Base-by-base conservation (phyloP, 257 asterid species). In the Voacanga thouarsii region DNA sequence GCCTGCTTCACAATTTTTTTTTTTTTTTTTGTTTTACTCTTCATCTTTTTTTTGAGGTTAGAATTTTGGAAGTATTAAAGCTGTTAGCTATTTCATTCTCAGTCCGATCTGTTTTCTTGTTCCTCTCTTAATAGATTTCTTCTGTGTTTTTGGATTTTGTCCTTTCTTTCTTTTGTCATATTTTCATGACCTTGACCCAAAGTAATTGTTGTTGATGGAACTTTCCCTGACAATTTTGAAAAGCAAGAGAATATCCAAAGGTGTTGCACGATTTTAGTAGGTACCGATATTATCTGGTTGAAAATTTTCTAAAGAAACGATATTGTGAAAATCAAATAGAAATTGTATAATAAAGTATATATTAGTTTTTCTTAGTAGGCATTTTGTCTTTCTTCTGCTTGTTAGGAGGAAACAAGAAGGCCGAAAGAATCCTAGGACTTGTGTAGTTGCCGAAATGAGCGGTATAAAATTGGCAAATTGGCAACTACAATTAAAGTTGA, bases 21-120 rank as follows among this genome's bases (percentile, higher is more conserved):
- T 45, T 78, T 30, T 74, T 30, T 61, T 71, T 49, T 76, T 61
- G 75, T n/a, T n/a, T n/a, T n/a, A n/a, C n/a, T n/a, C n/a, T n/a
- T n/a, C n/a, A n/a, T n/a, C n/a, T n/a, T 77, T 61, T 84, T 71
- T 49, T 76, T 61, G 75, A 65, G 79, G 72, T 65, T 78, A 85
- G 85, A 76, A 77, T 82, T 82, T 77, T 77, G 49, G 81, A 47
- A 74, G 88, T 81, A 82, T 82, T 77, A 63, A 83, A 64, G 71
- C 51, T 82, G 85, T 85, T 87, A 85, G 83, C 59, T 82, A 43
- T 82, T 75, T 79, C 67, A 63, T 47, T 77, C 79, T 75, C 51
- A 72, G 69, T 59, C 9, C n/a, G 44, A 74, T n/a, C 61, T 53
- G 61, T 78, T 67, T 76, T 76, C 59, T 64, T 33, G 37, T 9